Evolutionary conservation across 495 filamentous ascomycete species (phyloP).

Genomic region (Xylona heveae): DNA sequence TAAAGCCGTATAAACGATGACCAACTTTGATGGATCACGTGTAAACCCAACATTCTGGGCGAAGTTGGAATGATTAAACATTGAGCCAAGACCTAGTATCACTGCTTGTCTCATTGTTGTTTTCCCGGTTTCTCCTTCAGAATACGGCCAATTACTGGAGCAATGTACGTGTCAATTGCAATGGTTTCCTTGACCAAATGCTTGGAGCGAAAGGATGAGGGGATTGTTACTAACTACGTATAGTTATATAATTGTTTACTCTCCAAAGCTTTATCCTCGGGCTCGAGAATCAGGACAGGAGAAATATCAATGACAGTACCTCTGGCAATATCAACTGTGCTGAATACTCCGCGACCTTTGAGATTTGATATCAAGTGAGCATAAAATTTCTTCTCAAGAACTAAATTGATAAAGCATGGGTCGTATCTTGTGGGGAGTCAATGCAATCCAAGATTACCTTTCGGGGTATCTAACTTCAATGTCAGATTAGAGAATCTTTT

Average conservation of each 20-base stretch:
- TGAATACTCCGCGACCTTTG: conserved; percentile 34
- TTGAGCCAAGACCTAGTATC: conserved; percentile 29
- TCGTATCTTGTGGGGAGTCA: too few relatives aligned
- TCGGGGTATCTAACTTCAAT: conserved; percentile 18
- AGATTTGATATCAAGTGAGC: too few relatives aligned
- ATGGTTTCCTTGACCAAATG: conserved; percentile 2
- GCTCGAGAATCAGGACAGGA: conserved; percentile 27
- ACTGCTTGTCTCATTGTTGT: conserved; percentile 23
- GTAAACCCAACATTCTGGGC: conserved; percentile 32
- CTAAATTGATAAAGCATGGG: too few relatives aligned
- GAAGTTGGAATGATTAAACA: conserved; percentile 32
- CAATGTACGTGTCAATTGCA: background rate
- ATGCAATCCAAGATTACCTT: conserved; percentile 12
- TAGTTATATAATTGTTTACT: conserved; percentile 28
- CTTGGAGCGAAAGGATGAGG: background rate
- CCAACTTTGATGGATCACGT: conserved; percentile 19
- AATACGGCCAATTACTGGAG: conserved; percentile 19
- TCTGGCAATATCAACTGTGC: conserved; percentile 19
- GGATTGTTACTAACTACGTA: conserved; percentile 26
- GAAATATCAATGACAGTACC: conserved; percentile 27
- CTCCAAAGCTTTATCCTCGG: conserved; percentile 22
- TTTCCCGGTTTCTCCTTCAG: conserved; percentile 6
- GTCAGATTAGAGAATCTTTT: conserved; percentile 11
- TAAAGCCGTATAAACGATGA: conserved; percentile 27
- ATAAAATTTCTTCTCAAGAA: too few relatives aligned